A percentile compares a stretch with the other conserved stretches of the same genome.
Conservation (phyloP, 441 rosid species). For the Gossypium trilobum region DNA sequence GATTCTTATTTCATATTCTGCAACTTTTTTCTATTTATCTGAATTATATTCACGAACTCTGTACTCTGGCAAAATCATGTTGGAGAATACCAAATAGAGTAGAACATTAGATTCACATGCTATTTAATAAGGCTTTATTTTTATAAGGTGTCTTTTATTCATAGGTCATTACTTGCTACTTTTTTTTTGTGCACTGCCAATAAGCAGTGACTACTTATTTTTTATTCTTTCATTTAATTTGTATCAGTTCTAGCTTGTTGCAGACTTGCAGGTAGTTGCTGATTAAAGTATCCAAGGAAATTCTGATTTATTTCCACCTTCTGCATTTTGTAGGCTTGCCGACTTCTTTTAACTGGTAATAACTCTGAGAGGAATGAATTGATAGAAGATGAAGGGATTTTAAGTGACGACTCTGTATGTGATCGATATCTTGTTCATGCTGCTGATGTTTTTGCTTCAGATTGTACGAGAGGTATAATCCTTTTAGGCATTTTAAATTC, state of each 20-base stretch:
- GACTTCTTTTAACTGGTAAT: slow-evolving; percentile 53
- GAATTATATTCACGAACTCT: not conserved
- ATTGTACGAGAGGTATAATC: slow-evolving; percentile 43
- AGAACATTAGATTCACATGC: not conserved
- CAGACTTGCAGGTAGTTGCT: not conserved
- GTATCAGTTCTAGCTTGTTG: not conserved
- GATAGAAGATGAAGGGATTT: slow-evolving; percentile 46
- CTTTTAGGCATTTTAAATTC: slow-evolving; percentile 4
- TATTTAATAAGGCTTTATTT: not conserved
- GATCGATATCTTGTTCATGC: slow-evolving; percentile 56
- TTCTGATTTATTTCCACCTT: slow-evolving; percentile 10
- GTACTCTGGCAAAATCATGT: not conserved
- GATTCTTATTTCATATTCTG: not conserved
- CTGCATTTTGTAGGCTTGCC: slow-evolving; percentile 52
- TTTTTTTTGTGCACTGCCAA: not conserved
- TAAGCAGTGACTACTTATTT: not conserved
- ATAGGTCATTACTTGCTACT: not conserved
- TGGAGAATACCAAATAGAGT: not conserved
- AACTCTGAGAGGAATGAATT: slow-evolving; percentile 41
- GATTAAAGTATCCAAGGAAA: slow-evolving; percentile 5
- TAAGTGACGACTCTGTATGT: slow-evolving; percentile 40
- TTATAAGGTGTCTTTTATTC: not conserved
- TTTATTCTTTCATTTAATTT: not conserved
- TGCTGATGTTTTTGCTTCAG: slow-evolving; percentile 41
- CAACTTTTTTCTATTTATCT: not conserved